Percentiles rank a stretch among this genome's conserved stretches.
phyloP scores from a whole-genome alignment of 768 basidiomycete genomes.

The Lactarius sanguifluus region DNA sequence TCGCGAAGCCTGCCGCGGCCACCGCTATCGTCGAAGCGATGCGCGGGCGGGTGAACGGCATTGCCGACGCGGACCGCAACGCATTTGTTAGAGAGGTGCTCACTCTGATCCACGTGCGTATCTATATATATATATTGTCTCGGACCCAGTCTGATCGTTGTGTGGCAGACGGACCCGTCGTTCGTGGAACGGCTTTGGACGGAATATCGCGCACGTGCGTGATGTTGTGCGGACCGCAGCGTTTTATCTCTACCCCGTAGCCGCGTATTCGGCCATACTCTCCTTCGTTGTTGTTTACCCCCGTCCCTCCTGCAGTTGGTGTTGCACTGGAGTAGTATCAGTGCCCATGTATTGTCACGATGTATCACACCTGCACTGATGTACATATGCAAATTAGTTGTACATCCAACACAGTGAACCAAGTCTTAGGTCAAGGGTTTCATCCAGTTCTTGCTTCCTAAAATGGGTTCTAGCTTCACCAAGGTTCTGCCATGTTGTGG shows the following conservation, averaged over 20 bases:
- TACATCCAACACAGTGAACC: not conserved
- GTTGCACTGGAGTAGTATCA: constrained; percentile 21
- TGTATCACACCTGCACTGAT: constrained; percentile 22
- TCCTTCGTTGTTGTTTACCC: not conserved
- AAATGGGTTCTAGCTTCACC: too few species aligned
- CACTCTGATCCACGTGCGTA: constrained; percentile 48
- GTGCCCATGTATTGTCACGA: constrained; percentile 20
- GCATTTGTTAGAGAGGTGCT: constrained; percentile 70
- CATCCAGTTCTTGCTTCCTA: too few species aligned
- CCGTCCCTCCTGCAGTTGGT: not conserved
- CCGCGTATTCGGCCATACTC: not conserved
- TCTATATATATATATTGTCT: not conserved
- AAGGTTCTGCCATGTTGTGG: too few species aligned
- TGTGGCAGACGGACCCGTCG: constrained; percentile 55
- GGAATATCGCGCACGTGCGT: constrained; percentile 42
- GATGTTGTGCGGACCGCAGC: not conserved
- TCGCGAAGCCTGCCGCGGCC: constrained; percentile 22
- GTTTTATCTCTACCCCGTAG: not conserved
- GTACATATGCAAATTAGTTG: constrained; percentile 11
- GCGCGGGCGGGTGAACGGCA: constrained; percentile 21
- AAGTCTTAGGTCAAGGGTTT: not conserved
- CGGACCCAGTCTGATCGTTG: not conserved
- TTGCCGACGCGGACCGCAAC: constrained; percentile 31
- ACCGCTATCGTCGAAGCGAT: constrained; percentile 27
- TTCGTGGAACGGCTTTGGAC: constrained; percentile 65